Percentiles rank a stretch among this genome's conserved stretches.
Evolutionary conservation across 371 early-diverging fungal species (phyloP).

Genomic region (Nematocida ironsii): DNA sequence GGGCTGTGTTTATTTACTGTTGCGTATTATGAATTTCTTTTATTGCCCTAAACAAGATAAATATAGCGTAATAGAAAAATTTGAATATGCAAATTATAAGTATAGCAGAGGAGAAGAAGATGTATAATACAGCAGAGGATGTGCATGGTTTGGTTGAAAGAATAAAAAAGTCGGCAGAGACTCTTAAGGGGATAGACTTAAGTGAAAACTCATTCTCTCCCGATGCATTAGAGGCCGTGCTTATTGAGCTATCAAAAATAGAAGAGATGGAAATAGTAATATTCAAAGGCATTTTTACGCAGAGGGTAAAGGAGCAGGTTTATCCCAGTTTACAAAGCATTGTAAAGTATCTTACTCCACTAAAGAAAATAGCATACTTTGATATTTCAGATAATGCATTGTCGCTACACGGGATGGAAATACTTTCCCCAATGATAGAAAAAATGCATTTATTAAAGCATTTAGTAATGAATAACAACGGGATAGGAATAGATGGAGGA

Average conservation of each 20-base stretch:
- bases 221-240: conserved; percentile 62
- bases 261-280: conserved; percentile 53
- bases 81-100: conserved; percentile 58
- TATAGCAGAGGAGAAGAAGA: conserved; percentile 65
- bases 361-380: conserved; percentile 53
- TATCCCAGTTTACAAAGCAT: conserved; percentile 56
- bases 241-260: conserved; percentile 55
- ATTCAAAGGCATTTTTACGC: conserved; percentile 63
- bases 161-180: conserved; percentile 35
- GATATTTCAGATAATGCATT: conserved; percentile 70
- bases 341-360: conserved; percentile 32
- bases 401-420: conserved; percentile 66
- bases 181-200: conserved; percentile 63
- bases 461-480: conserved; percentile 69
- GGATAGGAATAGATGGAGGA: conserved; percentile 69
- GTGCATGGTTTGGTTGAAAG: conserved; percentile 49
- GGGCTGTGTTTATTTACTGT: too few relatives aligned
- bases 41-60: not conserved
- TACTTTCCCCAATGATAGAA: conserved; percentile 62
- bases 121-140: conserved; percentile 62
- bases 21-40: too few relatives aligned
- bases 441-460: conserved; percentile 55
- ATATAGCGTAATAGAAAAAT: conserved; percentile 9
- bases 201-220: conserved; percentile 65
- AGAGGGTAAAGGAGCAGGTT: conserved; percentile 65